Evolutionary conservation across 257 asterid genomes (phyloP).

Genomic region (Nyctanthes arbortristis): DNA sequence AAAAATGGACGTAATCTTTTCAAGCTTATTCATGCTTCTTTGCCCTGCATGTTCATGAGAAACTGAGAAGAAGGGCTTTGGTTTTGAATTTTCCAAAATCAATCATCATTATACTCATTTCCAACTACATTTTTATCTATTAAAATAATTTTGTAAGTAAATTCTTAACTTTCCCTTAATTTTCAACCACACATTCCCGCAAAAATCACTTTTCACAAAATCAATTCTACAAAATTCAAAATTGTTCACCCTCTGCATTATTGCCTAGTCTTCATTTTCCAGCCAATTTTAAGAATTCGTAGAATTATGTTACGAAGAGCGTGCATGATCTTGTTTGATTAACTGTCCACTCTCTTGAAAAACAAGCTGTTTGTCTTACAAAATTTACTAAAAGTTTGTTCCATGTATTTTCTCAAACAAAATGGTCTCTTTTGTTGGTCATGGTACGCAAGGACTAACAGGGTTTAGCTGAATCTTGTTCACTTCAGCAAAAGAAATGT

Average conservation of each 20-base stretch:
- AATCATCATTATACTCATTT: no score
- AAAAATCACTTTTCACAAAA: no score
- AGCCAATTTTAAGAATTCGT: neutral
- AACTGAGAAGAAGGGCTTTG: no score
- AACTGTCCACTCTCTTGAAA: neutral
- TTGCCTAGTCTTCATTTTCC: neutral
- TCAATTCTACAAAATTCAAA: no score
- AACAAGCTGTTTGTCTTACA: neutral
- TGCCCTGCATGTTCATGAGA: neutral
- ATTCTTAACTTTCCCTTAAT: no score
- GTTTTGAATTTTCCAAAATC: no score
- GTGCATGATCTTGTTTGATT: neutral
- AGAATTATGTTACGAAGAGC: neutral
- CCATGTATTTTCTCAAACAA: neutral
- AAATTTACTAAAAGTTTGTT: neutral
- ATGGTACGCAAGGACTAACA: neutral
- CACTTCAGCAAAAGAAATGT: neutral
- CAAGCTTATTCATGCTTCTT: neutral
- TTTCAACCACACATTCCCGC: no score
- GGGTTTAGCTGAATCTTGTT: neutral
- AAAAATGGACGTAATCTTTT: neutral
- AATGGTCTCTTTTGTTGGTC: neutral
- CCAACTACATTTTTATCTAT: no score
- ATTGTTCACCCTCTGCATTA: no score
- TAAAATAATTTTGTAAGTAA: no score